Base-by-base conservation (phyloP, 2,329 filamentous ascomycete species). In the Arthrobotrys musiformis region DNA sequence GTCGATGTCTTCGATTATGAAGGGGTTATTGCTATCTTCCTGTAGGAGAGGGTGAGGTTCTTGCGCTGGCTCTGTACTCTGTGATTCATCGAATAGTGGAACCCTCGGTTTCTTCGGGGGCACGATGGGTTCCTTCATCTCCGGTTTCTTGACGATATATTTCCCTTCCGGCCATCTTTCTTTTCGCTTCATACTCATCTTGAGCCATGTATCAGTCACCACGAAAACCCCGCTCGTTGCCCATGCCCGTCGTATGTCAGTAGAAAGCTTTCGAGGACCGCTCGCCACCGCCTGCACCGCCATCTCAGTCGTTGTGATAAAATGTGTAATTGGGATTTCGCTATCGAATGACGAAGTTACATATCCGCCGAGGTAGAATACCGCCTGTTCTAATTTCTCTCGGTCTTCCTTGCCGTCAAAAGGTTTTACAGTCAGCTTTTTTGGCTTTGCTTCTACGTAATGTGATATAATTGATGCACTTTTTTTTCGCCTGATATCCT, bases 351-450 rank as follows among this genome's bases (percentile, higher is more conserved):
- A 70, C 13, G 73, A 77, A 6, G 42, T 26, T 42, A 77, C 67
- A 30, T 67, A 58, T 17, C 73, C 73, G 50, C 73, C 73, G 28
- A 77, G 58, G 26, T 42, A 70, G 30, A 66, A 69, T 35, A 77
- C 60, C 35, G 73, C 73, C 50, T 77, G 58, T 19, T 77, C 73
- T 77, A 77, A 70, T 42, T 77, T 77, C n/a, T 70, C 66, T 70
- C 73, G 73, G 73, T 70, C 73, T 77, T 77, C 73, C 73, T 77
- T 77, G 60, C 72, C 52, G 17, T 9, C 30, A 37, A 56, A 56
- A 56, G 30, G 17, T 56, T 40, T 19, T 24, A 40, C 7, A 26
- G 40, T 58, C 33, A 58, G 54, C 54, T 58, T 35, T 58, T 24
- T n/a, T n/a, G n/a, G n/a, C n/a, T n/a, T n/a, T 26, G 8, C 9